Conservation (phyloP, 78 protist species). For the Dictyostelium brefeldianum region DNA sequence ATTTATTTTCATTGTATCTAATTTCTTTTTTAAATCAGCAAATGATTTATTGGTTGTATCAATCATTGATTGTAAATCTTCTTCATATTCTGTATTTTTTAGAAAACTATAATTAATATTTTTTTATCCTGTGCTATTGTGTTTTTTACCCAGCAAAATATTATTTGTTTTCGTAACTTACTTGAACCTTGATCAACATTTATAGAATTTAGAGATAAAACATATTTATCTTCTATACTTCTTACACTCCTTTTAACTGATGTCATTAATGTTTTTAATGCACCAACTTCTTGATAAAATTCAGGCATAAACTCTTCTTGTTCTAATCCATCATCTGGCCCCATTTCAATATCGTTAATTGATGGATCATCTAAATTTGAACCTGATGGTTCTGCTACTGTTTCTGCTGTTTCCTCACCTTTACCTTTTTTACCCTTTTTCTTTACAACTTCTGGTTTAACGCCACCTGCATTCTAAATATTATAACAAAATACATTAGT, state of each 20-base stretch:
- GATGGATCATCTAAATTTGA: constrained; percentile 8
- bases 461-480: constrained; percentile 56
- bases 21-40: constrained; percentile 67
- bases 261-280: constrained; percentile 65
- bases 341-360: constrained; percentile 50
- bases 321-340: constrained; percentile 33
- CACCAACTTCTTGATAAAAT: constrained; percentile 80
- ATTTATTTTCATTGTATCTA: constrained; percentile 71
- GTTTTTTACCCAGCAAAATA: no score
- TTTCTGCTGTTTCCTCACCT: constrained; percentile 12
- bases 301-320: constrained; percentile 82
- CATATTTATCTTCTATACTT: constrained; percentile 75
- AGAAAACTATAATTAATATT: background rate
- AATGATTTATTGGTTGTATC: constrained; percentile 80
- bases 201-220: constrained; percentile 69
- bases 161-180: constrained; percentile 3
- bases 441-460: constrained; percentile 37
- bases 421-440: constrained; percentile 66
- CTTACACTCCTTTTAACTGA: constrained; percentile 72
- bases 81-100: constrained; percentile 52
- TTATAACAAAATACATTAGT: background rate
- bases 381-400: constrained; percentile 21
- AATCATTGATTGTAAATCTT: constrained; percentile 73
- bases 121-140: background rate
- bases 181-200: constrained; percentile 82